Evolutionary conservation across 2,329 filamentous ascomycete genomes (phyloP).

Genomic region (Trichoderma harzianum): DNA sequence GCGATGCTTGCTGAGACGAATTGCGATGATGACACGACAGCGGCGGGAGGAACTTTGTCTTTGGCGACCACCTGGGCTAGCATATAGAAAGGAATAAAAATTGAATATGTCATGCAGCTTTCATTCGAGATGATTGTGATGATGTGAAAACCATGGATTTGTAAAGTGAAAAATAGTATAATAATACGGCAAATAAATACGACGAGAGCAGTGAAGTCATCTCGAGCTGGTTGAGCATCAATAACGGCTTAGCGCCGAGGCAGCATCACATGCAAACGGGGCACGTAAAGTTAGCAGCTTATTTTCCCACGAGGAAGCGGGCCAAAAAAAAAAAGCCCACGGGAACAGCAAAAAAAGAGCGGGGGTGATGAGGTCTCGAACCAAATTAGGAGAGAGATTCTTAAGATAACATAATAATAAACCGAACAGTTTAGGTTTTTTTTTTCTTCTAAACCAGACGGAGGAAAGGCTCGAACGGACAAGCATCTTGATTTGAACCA

Average conservation of each 20-base stretch:
- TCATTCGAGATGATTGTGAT: not conserved
- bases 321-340: not conserved
- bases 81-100: not conserved
- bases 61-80: not conserved
- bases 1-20: not conserved
- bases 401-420: not conserved
- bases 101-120: not conserved
- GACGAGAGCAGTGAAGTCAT: not conserved
- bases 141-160: not conserved
- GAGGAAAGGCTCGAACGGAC: too few species aligned
- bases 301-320: not conserved
- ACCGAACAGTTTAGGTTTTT: not conserved
- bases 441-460: not conserved
- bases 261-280: constrained; percentile 10
- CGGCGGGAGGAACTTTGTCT: not conserved
- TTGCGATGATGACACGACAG: constrained; percentile 1
- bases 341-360: not conserved
- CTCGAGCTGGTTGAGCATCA: not conserved
- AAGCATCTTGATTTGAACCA: too few species aligned
- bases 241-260: not conserved
- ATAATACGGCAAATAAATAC: not conserved
- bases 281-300: not conserved
- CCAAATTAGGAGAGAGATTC: not conserved
- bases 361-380: not conserved
- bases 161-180: not conserved